Conservation (phyloP, 805 yeast species). For the Priceomyces melissophilus region DNA sequence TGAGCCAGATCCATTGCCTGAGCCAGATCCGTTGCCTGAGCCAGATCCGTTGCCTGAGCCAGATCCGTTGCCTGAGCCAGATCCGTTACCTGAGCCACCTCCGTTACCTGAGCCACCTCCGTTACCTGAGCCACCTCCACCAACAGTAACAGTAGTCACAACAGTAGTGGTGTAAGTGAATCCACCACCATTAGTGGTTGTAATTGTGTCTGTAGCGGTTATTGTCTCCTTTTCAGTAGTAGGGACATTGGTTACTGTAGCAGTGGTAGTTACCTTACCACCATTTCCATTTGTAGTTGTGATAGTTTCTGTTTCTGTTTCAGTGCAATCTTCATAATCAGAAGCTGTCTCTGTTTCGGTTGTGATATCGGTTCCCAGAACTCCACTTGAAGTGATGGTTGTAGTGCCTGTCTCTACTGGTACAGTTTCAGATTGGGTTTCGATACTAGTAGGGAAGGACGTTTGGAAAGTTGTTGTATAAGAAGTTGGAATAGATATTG, state of each 20-base stretch:
- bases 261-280: neutral
- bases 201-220: constrained; percentile 1
- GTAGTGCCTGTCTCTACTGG: neutral
- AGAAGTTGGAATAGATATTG: too few species aligned
- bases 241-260: neutral
- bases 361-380: neutral
- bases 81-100: neutral
- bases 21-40: constrained; percentile 2
- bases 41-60: neutral
- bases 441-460: neutral
- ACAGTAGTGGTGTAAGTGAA: neutral
- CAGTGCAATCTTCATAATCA: constrained; percentile 1
- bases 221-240: neutral
- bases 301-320: constrained; percentile 4
- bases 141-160: constrained; percentile 1
- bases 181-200: neutral
- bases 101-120: constrained; percentile 1
- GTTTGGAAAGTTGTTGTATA: neutral
- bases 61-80: constrained; percentile 1
- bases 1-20: neutral
- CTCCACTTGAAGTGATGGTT: neutral
- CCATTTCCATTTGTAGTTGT: constrained; percentile 1
- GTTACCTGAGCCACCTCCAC: neutral
- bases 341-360: neutral
- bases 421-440: constrained; percentile 2